Conservation (phyloP, 2,329 filamentous ascomycete genomes). For the Fusarium sp. region DNA sequence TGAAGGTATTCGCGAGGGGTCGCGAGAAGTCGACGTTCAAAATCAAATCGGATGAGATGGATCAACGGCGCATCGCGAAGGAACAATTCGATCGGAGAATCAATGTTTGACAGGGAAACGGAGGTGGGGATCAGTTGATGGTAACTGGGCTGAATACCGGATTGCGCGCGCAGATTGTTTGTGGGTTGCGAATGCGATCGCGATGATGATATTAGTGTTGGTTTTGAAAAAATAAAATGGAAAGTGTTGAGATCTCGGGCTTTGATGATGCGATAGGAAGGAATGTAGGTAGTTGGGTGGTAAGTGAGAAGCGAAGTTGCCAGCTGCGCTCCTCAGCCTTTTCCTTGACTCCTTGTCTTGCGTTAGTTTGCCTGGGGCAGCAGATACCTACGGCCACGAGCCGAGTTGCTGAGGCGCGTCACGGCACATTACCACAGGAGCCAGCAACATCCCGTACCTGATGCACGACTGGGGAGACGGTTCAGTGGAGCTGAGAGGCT, state of each 20-base stretch:
- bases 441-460: constrained; percentile 13
- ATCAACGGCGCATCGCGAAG: constrained; percentile 44
- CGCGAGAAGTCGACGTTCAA: constrained; percentile 6
- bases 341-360: constrained; percentile 29
- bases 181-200: constrained; percentile 28
- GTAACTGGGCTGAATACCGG: constrained; percentile 32
- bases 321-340: constrained; percentile 32
- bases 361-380: constrained; percentile 38
- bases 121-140: constrained; percentile 22
- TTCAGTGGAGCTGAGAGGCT: constrained; percentile 14
- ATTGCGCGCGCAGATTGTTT: constrained; percentile 33
- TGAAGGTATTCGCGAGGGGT: constrained; percentile 19
- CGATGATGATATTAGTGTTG: constrained; percentile 28
- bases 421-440: constrained; percentile 37
- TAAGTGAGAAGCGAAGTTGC: constrained; percentile 41
- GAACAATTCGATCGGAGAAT: constrained; percentile 12
- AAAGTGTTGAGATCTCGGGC: constrained; percentile 13
- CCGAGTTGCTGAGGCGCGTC: constrained; percentile 45
- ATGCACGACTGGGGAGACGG: constrained; percentile 26
- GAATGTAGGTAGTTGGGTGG: constrained; percentile 22
- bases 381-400: constrained; percentile 40
- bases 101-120: constrained; percentile 32
- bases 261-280: constrained; percentile 22
- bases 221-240: constrained; percentile 8
- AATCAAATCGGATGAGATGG: constrained; percentile 20